These are phyloP conservation scores for Thyridium curvatum DNA, from an alignment of 2,329 filamentous ascomycete genomes.

Conservation along the genomic window DNA sequence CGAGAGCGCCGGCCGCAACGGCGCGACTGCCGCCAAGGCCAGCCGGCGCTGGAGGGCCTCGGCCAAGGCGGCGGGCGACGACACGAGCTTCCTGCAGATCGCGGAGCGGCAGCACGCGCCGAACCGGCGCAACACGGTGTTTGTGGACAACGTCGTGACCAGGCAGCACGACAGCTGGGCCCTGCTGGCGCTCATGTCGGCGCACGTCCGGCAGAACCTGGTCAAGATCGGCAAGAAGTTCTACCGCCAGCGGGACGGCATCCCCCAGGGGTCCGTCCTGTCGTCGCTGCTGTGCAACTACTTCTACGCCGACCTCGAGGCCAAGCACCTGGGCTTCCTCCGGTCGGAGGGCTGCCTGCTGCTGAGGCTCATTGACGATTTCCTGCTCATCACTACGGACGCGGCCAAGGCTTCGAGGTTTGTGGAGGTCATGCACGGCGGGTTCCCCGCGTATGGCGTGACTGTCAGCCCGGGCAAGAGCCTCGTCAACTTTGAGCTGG, in stretches of 20 bases:
- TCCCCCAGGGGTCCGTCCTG: slow-evolving; percentile 87
- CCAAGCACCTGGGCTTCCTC: slow-evolving; percentile 62
- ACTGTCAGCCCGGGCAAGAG: slow-evolving; percentile 72
- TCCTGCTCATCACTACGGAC: slow-evolving; percentile 76
- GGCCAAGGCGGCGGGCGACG: slow-evolving; percentile 37
- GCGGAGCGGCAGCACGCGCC: slow-evolving; percentile 31
- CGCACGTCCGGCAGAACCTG: slow-evolving; percentile 81
- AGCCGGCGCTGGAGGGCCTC: slow-evolving; percentile 52
- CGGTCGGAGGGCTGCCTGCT: slow-evolving; percentile 55
- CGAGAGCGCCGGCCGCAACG: slow-evolving; percentile 15
- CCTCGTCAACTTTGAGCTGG: slow-evolving; percentile 73
- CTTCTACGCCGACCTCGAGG: slow-evolving; percentile 88
- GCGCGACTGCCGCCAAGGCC: slow-evolving; percentile 24
- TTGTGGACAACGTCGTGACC: slow-evolving; percentile 63
- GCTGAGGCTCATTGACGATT: slow-evolving; percentile 85
- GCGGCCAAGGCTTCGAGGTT: slow-evolving; percentile 63
- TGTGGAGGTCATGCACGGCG: slow-evolving; percentile 71
- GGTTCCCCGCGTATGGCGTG: slow-evolving; percentile 75
- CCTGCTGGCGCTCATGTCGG: slow-evolving; percentile 63
- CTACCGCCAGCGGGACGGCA: slow-evolving; percentile 82
- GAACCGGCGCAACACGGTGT: slow-evolving; percentile 62
- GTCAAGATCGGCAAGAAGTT: slow-evolving; percentile 84
- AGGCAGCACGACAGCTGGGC: slow-evolving; percentile 48
- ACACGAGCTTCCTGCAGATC: slow-evolving; percentile 35
- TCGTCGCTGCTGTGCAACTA: slow-evolving; percentile 88